Conservation (phyloP, 2,329 filamentous ascomycete genomes). For the Exserohilum turcica region DNA sequence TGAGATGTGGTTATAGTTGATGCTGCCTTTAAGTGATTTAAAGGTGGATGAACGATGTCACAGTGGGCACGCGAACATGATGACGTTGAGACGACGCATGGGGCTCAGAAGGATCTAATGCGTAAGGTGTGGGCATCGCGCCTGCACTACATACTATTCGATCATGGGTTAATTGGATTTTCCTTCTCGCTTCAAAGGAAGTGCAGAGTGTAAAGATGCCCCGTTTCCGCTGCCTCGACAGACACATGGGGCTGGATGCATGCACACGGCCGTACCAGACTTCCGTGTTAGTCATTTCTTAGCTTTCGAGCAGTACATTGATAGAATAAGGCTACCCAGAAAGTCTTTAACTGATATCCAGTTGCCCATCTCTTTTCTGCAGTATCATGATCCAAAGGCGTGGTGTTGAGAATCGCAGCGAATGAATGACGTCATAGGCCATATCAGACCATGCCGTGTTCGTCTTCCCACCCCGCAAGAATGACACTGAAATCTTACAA, state of each 20-base stretch:
- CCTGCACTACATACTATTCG: slow-evolving; percentile 4
- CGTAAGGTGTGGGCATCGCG: slow-evolving; percentile 1
- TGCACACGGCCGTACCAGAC: not conserved
- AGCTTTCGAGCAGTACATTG: not conserved
- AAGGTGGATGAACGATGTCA: slow-evolving; percentile 16
- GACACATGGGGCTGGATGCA: not conserved
- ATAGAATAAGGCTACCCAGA: not conserved
- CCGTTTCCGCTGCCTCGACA: not conserved
- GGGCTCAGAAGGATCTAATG: slow-evolving; percentile 8
- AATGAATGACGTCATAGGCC: not conserved
- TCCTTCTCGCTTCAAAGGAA: not conserved
- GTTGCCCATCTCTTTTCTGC: not conserved
- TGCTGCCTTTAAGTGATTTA: slow-evolving; percentile 20
- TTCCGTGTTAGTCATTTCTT: not conserved
- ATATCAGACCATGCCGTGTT: slow-evolving; percentile 5
- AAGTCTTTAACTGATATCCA: too few species aligned
- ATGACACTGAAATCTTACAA: slow-evolving; percentile 10
- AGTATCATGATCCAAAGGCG: not conserved
- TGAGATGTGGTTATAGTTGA: slow-evolving; percentile 1
- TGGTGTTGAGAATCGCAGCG: not conserved
- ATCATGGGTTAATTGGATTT: not conserved
- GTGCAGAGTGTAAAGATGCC: not conserved
- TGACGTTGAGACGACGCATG: slow-evolving; percentile 36
- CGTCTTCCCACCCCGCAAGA: not conserved
- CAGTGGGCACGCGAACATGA: slow-evolving; percentile 31